phyloP scores from a whole-genome alignment of 306 rosid genomes.

The Cicer judaicum region DNA sequence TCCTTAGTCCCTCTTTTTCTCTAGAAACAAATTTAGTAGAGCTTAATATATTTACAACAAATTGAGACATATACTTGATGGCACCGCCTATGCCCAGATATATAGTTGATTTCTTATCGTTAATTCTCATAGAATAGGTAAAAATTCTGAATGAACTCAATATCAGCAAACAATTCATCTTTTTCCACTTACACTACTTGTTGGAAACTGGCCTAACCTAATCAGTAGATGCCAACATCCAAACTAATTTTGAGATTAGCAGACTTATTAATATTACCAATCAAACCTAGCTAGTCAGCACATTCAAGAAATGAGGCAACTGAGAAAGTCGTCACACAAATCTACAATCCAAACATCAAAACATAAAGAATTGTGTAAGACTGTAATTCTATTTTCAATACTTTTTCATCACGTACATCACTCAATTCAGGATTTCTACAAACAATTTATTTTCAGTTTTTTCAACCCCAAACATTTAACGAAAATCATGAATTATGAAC shows the following conservation, averaged over 20 bases:
- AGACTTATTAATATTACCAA: neutral
- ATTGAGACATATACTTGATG: neutral
- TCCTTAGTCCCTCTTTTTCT: neutral
- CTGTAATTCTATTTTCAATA: no score
- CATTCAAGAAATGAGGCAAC: neutral
- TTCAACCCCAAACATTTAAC: conserved; percentile 4
- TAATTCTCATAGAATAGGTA: neutral
- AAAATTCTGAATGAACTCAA: conserved; percentile 27
- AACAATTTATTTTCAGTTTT: neutral
- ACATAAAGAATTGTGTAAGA: no score
- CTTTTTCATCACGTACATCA: no score
- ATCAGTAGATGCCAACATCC: conserved; percentile 5
- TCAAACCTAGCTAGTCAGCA: neutral
- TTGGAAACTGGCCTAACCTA: neutral
- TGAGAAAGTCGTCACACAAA: neutral
- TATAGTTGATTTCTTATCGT: neutral
- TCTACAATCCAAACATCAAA: neutral
- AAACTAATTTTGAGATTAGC: conserved; percentile 7
- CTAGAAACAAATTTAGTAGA: conserved; percentile 7
- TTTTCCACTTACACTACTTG: conserved; percentile 12
- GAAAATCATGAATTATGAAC: neutral
- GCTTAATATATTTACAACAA: conserved; percentile 7
- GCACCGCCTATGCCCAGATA: neutral
- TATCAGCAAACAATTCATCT: conserved; percentile 16
- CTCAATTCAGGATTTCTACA: neutral